These are phyloP conservation scores for Nannizzia gypsea DNA, from an alignment of 2,329 filamentous ascomycete genomes.

Conservation along the genomic window DNA sequence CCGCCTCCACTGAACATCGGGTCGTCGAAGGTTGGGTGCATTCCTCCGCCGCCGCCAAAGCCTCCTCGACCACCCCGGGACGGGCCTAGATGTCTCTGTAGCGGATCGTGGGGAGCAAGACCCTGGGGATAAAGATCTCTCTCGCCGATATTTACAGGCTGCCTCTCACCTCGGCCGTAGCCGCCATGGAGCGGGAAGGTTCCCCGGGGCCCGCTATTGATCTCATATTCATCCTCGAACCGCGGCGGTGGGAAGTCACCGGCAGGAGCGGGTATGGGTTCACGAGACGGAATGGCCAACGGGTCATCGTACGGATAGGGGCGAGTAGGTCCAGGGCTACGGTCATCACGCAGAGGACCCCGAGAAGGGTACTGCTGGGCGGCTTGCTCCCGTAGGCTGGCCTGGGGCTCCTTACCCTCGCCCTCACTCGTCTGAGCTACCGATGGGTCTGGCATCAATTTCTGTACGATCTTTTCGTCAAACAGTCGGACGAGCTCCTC, in stretches of 20 bases:
- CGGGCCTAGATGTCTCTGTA: constrained; percentile 55
- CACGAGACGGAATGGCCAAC: constrained; percentile 47
- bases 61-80: constrained; percentile 42
- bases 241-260: constrained; percentile 73
- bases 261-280: constrained; percentile 55
- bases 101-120: constrained; percentile 71
- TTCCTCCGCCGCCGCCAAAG: constrained; percentile 55
- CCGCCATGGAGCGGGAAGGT: constrained; percentile 18
- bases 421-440: constrained; percentile 10
- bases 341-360: constrained; percentile 42
- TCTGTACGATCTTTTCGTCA: constrained; percentile 72
- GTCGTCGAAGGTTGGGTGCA: constrained; percentile 94
- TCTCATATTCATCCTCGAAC: constrained; percentile 87
- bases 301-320: constrained; percentile 58
- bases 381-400: background rate
- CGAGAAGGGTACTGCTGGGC: constrained; percentile 36
- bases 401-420: constrained; percentile 1
- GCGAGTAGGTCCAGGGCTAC: constrained; percentile 48
- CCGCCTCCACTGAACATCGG: constrained; percentile 58
- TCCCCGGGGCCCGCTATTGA: constrained; percentile 55
- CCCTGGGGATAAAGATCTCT: constrained; percentile 80
- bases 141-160: constrained; percentile 63
- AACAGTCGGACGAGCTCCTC: constrained; percentile 58
- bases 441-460: constrained; percentile 50
- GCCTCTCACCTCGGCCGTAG: constrained; percentile 33